Conservation (phyloP, 1,284 basidiomycete genomes). For the Boletus calvinii region DNA sequence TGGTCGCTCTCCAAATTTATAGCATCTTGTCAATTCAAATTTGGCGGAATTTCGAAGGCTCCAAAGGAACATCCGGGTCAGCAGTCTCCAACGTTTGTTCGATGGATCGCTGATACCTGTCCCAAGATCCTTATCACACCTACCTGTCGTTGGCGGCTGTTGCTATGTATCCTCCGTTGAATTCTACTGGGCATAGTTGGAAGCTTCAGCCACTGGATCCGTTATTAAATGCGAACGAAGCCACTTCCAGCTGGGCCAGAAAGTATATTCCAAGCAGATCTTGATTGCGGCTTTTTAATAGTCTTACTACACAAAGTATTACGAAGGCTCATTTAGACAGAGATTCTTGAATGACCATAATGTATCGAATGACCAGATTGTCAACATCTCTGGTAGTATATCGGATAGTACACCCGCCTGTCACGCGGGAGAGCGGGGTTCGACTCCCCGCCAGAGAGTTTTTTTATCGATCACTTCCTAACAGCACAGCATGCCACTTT, state of each 20-base stretch:
- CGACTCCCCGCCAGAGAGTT: conserved; percentile 46
- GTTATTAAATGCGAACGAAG: conserved; percentile 64
- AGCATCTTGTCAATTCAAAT: conserved; percentile 74
- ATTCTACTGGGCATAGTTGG: conserved; percentile 47
- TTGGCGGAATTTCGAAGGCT: conserved; percentile 83
- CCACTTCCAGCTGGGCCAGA: conserved; percentile 65
- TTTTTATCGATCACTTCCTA: conserved; percentile 9
- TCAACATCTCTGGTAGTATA: conserved; percentile 43
- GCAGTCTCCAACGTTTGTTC: conserved; percentile 16
- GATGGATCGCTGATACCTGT: conserved; percentile 6
- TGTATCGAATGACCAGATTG: accelerated
- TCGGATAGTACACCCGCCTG: conserved; percentile 47
- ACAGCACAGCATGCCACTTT: too few species aligned
- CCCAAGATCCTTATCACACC: conserved; percentile 83
- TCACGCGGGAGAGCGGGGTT: conserved; percentile 46
- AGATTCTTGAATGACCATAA: too few species aligned
- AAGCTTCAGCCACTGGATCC: conserved; percentile 60
- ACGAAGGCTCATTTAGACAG: too few species aligned
- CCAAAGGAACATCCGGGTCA: conserved; percentile 76
- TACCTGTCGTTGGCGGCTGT: conserved; percentile 85
- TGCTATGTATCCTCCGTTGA: conserved; percentile 57
- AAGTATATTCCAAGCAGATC: conserved; percentile 41
- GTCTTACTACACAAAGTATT: too few species aligned
- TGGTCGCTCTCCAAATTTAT: conserved; percentile 62
- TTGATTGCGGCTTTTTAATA: conserved; percentile 10